A percentile compares a stretch with the other conserved stretches of the same genome.
Conservation (phyloP, 2,329 filamentous ascomycete species). For the Periglandula ipomoeae region DNA sequence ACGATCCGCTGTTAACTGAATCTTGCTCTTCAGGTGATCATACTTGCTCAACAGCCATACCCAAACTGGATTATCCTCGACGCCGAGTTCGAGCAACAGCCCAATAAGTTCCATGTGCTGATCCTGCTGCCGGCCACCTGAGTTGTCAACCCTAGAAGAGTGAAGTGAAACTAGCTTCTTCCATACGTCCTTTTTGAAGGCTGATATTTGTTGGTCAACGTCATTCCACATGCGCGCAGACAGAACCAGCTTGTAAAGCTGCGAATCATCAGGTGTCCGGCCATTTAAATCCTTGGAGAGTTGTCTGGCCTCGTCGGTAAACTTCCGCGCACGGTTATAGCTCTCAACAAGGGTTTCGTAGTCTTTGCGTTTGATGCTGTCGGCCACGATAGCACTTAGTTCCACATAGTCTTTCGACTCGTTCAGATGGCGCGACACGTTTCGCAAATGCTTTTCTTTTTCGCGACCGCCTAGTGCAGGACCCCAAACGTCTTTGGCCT, state of each 20-base stretch:
- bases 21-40: constrained; percentile 80
- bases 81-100: constrained; percentile 83
- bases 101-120: constrained; percentile 85
- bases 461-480: constrained; percentile 86
- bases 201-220: constrained; percentile 75
- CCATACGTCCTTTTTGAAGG: constrained; percentile 87
- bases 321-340: constrained; percentile 72
- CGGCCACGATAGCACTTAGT: constrained; percentile 64
- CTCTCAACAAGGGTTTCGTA: constrained; percentile 82
- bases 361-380: constrained; percentile 84
- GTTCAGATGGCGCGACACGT: constrained; percentile 65
- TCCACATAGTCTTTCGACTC: constrained; percentile 76
- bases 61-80: constrained; percentile 94
- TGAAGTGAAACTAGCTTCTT: constrained; percentile 65
- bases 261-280: constrained; percentile 58
- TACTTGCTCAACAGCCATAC: constrained; percentile 87
- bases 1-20: constrained; percentile 71
- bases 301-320: constrained; percentile 67
- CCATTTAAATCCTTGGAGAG: constrained; percentile 50
- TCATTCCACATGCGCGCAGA: constrained; percentile 94
- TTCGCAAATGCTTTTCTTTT: constrained; percentile 79
- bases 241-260: constrained; percentile 79
- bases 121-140: constrained; percentile 55
- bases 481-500: constrained; percentile 96
- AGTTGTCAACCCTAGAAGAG: constrained; percentile 37